Percentiles rank a stretch among this genome's conserved stretches.
phyloP scores from a whole-genome alignment of 176 grass and related monocot species.

The Triticum timopheevii region DNA sequence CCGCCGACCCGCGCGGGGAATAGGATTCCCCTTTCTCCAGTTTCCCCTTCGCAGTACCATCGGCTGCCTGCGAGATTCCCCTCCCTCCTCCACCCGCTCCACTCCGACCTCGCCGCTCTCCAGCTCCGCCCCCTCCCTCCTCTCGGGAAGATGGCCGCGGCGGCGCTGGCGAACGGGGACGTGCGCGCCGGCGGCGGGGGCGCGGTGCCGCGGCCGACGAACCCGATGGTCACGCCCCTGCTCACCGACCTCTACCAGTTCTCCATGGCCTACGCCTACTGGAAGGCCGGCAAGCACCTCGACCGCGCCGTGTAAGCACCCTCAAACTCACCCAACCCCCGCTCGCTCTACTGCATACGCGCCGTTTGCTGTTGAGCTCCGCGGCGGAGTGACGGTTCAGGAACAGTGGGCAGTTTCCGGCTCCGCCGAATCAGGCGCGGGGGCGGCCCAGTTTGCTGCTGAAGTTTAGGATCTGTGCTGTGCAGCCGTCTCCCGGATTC shows the following conservation, averaged over 20 bases:
- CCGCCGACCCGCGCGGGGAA: too few relatives aligned
- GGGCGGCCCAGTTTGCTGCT: neutral
- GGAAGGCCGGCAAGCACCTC: slow-evolving; percentile 96
- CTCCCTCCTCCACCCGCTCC: neutral
- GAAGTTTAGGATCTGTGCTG: neutral
- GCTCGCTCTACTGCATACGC: neutral
- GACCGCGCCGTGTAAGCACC: slow-evolving; percentile 74
- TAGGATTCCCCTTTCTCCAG: neutral
- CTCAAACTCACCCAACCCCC: neutral
- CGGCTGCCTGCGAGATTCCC: neutral
- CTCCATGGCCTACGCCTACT: slow-evolving; percentile 99
- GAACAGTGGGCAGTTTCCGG: neutral
- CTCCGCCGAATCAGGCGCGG: neutral
- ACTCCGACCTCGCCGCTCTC: neutral
- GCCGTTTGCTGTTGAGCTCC: neutral
- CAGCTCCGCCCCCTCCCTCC: neutral
- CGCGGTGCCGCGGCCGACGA: slow-evolving; percentile 54
- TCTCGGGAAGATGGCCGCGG: slow-evolving; percentile 3
- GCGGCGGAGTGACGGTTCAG: neutral
- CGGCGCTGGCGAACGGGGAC: slow-evolving; percentile 36
- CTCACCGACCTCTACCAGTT: slow-evolving; percentile 98
- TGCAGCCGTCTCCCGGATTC: neutral
- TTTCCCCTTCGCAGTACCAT: neutral
- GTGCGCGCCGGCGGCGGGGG: neutral
- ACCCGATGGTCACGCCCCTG: slow-evolving; percentile 93